Evolutionary conservation across 768 basidiomycete species (phyloP).

Genomic region (Serendipita sp.): DNA sequence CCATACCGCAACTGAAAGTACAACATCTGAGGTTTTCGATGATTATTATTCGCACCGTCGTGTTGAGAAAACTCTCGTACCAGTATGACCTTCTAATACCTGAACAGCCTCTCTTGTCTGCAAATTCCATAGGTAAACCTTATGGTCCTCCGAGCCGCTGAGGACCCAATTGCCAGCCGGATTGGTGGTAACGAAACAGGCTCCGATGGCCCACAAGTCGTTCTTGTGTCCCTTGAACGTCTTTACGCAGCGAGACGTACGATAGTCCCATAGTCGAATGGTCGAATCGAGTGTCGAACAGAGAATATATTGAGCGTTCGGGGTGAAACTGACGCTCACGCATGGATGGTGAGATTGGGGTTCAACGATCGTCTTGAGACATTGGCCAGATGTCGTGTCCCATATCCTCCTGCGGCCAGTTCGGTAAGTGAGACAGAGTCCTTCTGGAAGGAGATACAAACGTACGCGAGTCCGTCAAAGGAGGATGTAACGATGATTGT

Average conservation of each 20-base stretch:
- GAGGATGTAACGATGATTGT: conserved; percentile 88
- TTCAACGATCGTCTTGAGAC: conserved; percentile 94
- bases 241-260: conserved; percentile 79
- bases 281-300: conserved; percentile 90
- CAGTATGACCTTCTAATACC: conserved; percentile 63
- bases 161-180: conserved; percentile 49
- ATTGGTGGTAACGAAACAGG: conserved; percentile 38
- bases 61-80: conserved; percentile 26
- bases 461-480: conserved; percentile 94
- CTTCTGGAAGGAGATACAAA: conserved; percentile 9
- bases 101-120: conserved; percentile 67
- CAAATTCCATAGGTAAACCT: conserved; percentile 79
- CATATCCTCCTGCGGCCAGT: conserved; percentile 62
- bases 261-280: conserved; percentile 88
- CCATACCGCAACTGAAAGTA: conserved; percentile 55
- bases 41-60: background rate
- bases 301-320: conserved; percentile 79
- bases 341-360: conserved; percentile 71
- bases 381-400: conserved; percentile 95
- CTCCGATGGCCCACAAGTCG: conserved; percentile 64
- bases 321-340: conserved; percentile 79
- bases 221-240: conserved; percentile 81
- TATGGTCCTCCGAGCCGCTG: conserved; percentile 81
- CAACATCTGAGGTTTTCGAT: conserved; percentile 34
- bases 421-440: conserved; percentile 6